phyloP scores from a whole-genome alignment of 305 asterid genomes.

The Fraxinus nigra region DNA sequence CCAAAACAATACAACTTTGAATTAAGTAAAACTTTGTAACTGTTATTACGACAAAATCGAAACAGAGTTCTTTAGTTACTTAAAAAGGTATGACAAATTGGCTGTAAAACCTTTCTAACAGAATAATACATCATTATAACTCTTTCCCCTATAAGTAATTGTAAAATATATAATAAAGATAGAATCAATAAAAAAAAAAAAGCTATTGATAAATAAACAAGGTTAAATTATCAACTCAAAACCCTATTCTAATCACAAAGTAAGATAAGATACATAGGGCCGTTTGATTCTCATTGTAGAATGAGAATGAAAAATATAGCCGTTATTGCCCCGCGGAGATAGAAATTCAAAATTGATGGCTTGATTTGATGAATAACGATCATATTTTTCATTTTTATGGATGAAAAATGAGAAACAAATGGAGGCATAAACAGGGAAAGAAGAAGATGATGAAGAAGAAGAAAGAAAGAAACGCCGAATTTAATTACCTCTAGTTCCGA shows the following conservation, averaged over 20 bases:
- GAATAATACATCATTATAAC: background rate
- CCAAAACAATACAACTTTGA: background rate
- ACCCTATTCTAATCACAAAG: background rate
- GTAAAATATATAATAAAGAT: background rate
- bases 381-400: too few species aligned
- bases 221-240: background rate
- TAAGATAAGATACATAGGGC: background rate
- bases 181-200: background rate
- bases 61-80: background rate
- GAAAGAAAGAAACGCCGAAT: background rate
- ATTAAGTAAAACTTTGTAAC: background rate
- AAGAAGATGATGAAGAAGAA: background rate
- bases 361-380: too few species aligned
- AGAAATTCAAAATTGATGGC: too few species aligned
- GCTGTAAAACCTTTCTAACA: background rate
- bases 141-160: background rate
- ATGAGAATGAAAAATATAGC: too few species aligned
- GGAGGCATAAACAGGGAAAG: background rate
- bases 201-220: background rate
- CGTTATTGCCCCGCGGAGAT: too few species aligned
- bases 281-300: too few species aligned
- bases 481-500: conserved; percentile 48
- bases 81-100: background rate
- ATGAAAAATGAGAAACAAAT: too few species aligned
- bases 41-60: background rate